Evolutionary conservation across 2,329 filamentous ascomycete species (phyloP), one percentile per base, ranked within the genome.

Genomic region (Pezicula radicicola): DNA sequence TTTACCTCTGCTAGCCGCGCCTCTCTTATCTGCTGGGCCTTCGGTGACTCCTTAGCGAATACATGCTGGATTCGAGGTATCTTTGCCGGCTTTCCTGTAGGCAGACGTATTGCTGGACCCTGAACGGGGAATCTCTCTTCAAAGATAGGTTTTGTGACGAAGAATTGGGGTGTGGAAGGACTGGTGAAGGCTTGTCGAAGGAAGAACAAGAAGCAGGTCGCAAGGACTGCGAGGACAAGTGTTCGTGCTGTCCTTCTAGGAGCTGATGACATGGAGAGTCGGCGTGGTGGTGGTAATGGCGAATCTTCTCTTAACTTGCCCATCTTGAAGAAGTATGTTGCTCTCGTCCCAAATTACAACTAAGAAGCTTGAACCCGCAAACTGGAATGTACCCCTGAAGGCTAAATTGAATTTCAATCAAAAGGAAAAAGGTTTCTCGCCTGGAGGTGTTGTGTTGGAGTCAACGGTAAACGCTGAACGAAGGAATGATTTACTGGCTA

Each of bases 51-150:
- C 7, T 39, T 18, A 4, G 53, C 36, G 7, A 51, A 51, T 10
- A 39, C 50, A 53, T 59, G 54, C 46, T 65, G 63, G 19, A 65
- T 63, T 45, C 55, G 56, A 15, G 63, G 60, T 9, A 65, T 42
- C 33, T 56, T 59, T 37, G 53, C 55, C 15, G 58, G 28, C 13
- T 48, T 39, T 3, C 51, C 44, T 4, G 41, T 53, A 1, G 63
- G 61, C 1, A 63, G 52, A 15, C 27, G 57, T 4, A 64, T 57
- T 6, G 50, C 37, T 5, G 44, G 45, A 7, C 33, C 16, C 8
- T 46, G 18, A 7, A 55, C 44, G 6, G 61, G 61, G 49, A 50
- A 60, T 39, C 40, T 44, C 44, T 64, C 61, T n/a, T 19, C 9
- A 45, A 45, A 45, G 19, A 30, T 27, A 28, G 42, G 42, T 28